Conservation (phyloP, 768 basidiomycete species). For the Auricularia cornea region DNA sequence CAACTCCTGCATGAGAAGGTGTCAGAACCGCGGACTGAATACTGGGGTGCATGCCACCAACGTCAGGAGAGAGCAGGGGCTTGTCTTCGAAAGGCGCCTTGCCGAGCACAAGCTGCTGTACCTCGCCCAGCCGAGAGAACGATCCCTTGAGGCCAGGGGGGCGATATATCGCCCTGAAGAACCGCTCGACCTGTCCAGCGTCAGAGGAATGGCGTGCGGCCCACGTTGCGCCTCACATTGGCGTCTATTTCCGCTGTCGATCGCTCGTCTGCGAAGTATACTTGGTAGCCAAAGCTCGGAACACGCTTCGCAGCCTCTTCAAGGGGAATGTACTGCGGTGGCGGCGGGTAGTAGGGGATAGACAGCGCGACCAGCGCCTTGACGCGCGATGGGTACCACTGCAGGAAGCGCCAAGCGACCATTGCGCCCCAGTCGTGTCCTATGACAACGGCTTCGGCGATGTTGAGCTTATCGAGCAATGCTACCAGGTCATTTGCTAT, state of each 20-base stretch:
- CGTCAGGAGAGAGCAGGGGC: not conserved
- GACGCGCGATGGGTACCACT: conserved; percentile 63
- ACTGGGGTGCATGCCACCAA: not conserved
- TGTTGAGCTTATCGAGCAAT: conserved; percentile 47
- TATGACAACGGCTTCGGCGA: conserved; percentile 52
- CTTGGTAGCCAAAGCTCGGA: conserved; percentile 60
- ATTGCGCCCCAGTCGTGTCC: conserved; percentile 80
- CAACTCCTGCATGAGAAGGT: conserved; percentile 39
- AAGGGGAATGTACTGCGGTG: conserved; percentile 38
- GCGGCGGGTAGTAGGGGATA: conserved; percentile 58
- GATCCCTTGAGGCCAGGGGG: not conserved
- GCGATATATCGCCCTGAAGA: not conserved
- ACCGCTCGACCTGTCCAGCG: not conserved
- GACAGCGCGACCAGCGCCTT: conserved; percentile 52
- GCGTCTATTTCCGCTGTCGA: conserved; percentile 49
- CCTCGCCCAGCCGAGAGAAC: not conserved
- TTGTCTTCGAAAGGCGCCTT: not conserved
- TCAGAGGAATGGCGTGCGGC: not conserved
- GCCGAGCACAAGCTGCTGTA: not conserved
- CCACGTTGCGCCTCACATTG: conserved; percentile 32
- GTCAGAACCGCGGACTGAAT: conserved; percentile 3
- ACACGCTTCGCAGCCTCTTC: conserved; percentile 41
- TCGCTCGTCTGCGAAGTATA: conserved; percentile 48
- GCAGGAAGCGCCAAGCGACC: conserved; percentile 54
- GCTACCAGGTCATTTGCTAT: conserved; percentile 57